A percentile compares a stretch with the other conserved stretches of the same genome.
Conservation (phyloP, 169 alveolate species). For the Plasmodium knowlesi region DNA sequence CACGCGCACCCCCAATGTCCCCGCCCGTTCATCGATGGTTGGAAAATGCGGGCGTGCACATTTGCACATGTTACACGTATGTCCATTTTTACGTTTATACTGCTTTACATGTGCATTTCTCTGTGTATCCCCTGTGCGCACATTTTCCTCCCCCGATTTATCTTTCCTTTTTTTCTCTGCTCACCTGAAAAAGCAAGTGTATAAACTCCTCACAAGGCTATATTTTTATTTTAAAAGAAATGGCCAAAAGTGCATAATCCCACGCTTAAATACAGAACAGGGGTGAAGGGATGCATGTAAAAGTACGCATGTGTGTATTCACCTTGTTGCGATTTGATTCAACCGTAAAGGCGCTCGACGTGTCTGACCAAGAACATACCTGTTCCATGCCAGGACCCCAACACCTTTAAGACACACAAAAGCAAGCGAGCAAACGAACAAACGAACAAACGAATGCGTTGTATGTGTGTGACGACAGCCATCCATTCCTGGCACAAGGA, state of each 20-base stretch:
- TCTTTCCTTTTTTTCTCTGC: not conserved
- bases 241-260: not conserved
- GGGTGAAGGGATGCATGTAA: not conserved
- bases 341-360: not conserved
- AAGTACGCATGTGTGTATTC: not conserved
- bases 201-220: not conserved
- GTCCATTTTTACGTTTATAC: conserved; percentile 4
- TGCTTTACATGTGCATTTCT: not conserved
- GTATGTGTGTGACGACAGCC: not conserved
- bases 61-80: not conserved
- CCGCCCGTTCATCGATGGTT: not conserved
- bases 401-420: not conserved
- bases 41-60: not conserved
- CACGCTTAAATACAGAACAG: not conserved
- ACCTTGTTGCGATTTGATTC: not conserved
- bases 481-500: not conserved
- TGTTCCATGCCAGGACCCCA: not conserved
- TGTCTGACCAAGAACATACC: not conserved
- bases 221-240: not conserved
- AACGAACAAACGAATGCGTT: not conserved
- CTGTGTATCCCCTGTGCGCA: not conserved
- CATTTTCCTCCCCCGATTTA: not conserved
- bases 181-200: not conserved
- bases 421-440: not conserved
- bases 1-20: not conserved